Evolutionary conservation across 164 flowering plant genomes (phyloP), one percentile per base, ranked within the genome.

Genomic region (Macadamia tetraphylla): DNA sequence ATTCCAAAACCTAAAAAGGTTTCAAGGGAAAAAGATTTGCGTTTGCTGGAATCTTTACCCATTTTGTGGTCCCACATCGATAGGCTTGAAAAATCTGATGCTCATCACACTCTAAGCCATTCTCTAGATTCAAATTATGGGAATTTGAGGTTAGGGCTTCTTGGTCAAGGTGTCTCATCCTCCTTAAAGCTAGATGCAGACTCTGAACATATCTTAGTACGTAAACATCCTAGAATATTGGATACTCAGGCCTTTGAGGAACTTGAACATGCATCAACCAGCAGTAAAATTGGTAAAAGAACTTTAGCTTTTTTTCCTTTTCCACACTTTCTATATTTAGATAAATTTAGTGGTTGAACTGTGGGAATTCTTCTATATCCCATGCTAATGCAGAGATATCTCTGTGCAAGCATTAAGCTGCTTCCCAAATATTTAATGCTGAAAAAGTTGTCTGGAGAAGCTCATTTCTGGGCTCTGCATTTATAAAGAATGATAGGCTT

Each of bases 381-480:
- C 96, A 89, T 80, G 92, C 94, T 89, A 88, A 18, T 91, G 89
- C 70, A 29, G 87, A 84, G 71, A 74, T 85, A 48, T 84, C 86
- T 68, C 82, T 84, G 48, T 83, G 85, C 75, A 80, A 76, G 44
- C 86, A 81, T 80, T 72, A 77, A 61, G 84, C 88, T 73, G 87
- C 87, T 79, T 77, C 85, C 71, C 73, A 67, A 70, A 86, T 80
- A 68, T 88, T 88, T 80, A 81, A 81, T 73, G 71, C 83, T 63
- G 81, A 80, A 74, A 84, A 80, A 62, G 57, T 86, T 75, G 75
- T 63, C 32, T 69, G 29, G 75, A 81, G 58, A 80, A 75, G 67
- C 81, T 82, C 68, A 29, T 46, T 29, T 75, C 73, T 81, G 61
- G 82, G 81, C 62, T 78, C 77, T 46, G 64, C 57, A 29, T 46